phyloP scores from a whole-genome alignment of 2,329 filamentous ascomycete genomes.

The Aspergillus sp. region DNA sequence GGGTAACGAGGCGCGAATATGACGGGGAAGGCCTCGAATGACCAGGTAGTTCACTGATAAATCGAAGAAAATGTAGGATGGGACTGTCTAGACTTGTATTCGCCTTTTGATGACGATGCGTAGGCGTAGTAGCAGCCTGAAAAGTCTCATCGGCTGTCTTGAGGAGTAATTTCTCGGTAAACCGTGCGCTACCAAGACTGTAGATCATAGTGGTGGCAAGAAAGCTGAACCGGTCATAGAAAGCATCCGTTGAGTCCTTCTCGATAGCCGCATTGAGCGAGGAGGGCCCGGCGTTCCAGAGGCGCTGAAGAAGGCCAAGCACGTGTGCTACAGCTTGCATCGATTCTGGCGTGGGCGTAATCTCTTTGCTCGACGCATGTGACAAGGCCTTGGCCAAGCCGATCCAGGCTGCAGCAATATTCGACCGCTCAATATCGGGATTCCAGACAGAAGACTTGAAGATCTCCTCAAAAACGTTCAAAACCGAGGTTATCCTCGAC shows the following conservation, averaged over 20 bases:
- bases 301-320: slow-evolving; percentile 66
- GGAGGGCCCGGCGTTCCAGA: slow-evolving; percentile 64
- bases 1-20: slow-evolving; percentile 32
- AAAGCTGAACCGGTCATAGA: slow-evolving; percentile 54
- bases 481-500: slow-evolving; percentile 65
- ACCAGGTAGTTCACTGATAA: slow-evolving; percentile 30
- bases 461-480: slow-evolving; percentile 61
- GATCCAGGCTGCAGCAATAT: slow-evolving; percentile 61
- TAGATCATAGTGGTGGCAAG: slow-evolving; percentile 54
- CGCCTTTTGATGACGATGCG: slow-evolving; percentile 30
- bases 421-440: slow-evolving; percentile 42
- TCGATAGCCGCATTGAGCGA: slow-evolving; percentile 35
- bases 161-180: slow-evolving; percentile 52
- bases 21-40: slow-evolving; percentile 23
- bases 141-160: slow-evolving; percentile 59
- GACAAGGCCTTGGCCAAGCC: slow-evolving; percentile 64
- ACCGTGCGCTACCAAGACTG: slow-evolving; percentile 52
- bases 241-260: slow-evolving; percentile 33
- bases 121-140: slow-evolving; percentile 45
- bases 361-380: slow-evolving; percentile 73
- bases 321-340: slow-evolving; percentile 75
- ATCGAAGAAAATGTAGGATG: slow-evolving; percentile 41
- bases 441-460: slow-evolving; percentile 54
- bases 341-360: slow-evolving; percentile 83
- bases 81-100: slow-evolving; percentile 37